phyloP scores from a whole-genome alignment of 2,329 filamentous ascomycete species.

The Cadophora malorum region DNA sequence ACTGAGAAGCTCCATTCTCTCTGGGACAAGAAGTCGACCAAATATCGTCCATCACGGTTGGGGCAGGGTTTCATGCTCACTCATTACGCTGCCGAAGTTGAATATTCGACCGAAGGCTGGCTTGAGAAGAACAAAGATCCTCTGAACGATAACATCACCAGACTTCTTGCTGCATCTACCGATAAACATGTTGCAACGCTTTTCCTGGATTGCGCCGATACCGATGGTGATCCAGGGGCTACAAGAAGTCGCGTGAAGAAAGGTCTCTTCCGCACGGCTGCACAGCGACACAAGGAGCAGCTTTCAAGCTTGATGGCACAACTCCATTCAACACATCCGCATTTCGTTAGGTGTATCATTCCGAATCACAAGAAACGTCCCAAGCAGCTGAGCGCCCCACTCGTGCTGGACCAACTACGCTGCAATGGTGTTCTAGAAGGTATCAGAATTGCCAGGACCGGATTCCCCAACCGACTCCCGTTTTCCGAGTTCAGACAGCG shows the following conservation, averaged over 20 bases:
- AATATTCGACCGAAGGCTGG: conserved; percentile 95
- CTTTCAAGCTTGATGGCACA: conserved; percentile 96
- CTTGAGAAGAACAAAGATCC: conserved; percentile 99
- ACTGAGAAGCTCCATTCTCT: conserved; percentile 96
- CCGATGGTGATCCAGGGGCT: conserved; percentile 74
- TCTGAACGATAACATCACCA: conserved; percentile 94
- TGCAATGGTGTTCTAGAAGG: conserved; percentile 99
- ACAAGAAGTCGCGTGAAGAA: conserved; percentile 88
- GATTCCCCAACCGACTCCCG: conserved; percentile 90
- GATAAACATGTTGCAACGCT: conserved; percentile 84
- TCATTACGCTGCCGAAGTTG: conserved; percentile 96
- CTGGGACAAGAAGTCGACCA: conserved; percentile 95
- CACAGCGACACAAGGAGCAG: conserved; percentile 96
- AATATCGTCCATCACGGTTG: conserved; percentile 88
- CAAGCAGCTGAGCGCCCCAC: conserved; percentile 86
- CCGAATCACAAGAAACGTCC: conserved; percentile 98
- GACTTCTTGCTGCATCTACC: conserved; percentile 80
- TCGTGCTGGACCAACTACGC: conserved; percentile 96
- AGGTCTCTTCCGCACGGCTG: conserved; percentile 94
- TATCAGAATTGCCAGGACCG: conserved; percentile 94
- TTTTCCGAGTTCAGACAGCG: conserved; percentile 95
- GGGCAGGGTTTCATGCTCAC: conserved; percentile 94
- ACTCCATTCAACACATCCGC: conserved; percentile 93
- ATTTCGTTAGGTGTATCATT: conserved; percentile 97
- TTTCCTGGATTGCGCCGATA: conserved; percentile 86